Conservation (phyloP, 106 monocot genomes). For the Vanilla planifolia region DNA sequence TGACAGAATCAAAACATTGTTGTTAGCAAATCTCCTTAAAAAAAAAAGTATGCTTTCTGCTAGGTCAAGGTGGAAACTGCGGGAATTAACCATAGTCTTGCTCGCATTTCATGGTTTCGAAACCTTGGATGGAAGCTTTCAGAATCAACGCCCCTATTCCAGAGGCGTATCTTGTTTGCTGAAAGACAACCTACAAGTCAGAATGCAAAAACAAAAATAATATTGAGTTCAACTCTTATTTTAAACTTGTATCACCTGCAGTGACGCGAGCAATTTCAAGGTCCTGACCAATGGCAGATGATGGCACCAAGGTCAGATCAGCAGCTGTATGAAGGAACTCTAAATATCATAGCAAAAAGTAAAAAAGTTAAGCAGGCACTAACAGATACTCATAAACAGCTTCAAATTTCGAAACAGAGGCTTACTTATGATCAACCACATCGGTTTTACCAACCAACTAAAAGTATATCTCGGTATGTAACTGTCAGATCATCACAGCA, state of each 20-base stretch:
- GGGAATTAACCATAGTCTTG: constrained; percentile 51
- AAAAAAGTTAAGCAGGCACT: not conserved
- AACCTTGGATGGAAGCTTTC: constrained; percentile 79
- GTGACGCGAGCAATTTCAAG: constrained; percentile 61
- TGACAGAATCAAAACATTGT: constrained; percentile 11
- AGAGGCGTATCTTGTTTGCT: constrained; percentile 86
- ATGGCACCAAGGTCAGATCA: constrained; percentile 95
- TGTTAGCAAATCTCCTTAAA: not conserved
- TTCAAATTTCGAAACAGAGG: constrained; percentile 5
- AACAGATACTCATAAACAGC: not conserved
- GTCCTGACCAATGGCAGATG: constrained; percentile 69
- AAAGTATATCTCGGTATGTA: constrained; percentile 95
- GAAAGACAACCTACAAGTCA: constrained; percentile 14
- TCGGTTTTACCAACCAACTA: constrained; percentile 91
- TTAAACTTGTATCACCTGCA: constrained; percentile 32
- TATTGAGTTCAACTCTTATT: not conserved
- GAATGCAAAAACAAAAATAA: not conserved
- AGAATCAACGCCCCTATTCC: constrained; percentile 95
- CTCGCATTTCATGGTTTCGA: constrained; percentile 70
- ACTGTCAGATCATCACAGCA: constrained; percentile 41
- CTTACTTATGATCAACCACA: constrained; percentile 83
- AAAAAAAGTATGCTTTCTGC: not conserved
- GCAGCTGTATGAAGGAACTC: constrained; percentile 89
- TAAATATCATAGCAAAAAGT: constrained; percentile 13
- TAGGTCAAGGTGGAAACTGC: not conserved